These are phyloP conservation scores for Russula lepida DNA, from an alignment of 768 basidiomycete species.

Conservation along the genomic window DNA sequence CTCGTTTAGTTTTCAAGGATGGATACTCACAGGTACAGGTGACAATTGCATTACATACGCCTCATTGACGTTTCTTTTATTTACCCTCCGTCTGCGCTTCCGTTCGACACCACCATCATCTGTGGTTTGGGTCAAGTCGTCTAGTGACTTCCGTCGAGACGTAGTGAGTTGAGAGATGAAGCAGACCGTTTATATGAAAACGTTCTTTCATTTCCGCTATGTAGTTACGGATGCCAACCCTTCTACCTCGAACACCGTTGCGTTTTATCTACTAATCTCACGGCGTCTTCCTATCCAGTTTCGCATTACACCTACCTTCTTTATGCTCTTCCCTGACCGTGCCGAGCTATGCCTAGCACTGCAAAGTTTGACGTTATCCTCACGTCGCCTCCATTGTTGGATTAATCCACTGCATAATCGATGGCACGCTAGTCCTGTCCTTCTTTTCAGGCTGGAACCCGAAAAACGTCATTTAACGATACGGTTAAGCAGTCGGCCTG, in stretches of 20 bases:
- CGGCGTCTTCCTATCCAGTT: conserved; percentile 71
- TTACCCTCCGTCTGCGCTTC: conserved; percentile 56
- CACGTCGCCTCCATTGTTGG: conserved; percentile 44
- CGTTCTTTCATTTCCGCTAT: conserved; percentile 23
- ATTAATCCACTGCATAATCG: conserved; percentile 61
- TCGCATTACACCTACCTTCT: conserved; percentile 5
- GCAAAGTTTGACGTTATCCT: conserved; percentile 66
- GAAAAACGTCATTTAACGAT: conserved; percentile 56
- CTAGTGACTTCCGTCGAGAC: conserved; percentile 59
- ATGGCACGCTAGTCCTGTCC: conserved; percentile 71
- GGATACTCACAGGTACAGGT: conserved; percentile 63
- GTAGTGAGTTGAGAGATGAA: conserved; percentile 48
- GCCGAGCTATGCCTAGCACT: conserved; percentile 33
- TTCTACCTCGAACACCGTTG: conserved; percentile 70
- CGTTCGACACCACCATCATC: conserved; percentile 53
- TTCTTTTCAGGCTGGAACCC: conserved; percentile 52
- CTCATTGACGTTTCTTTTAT: conserved; percentile 21
- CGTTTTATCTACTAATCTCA: conserved; percentile 54
- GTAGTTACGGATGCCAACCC: conserved; percentile 61
- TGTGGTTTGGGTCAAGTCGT: conserved; percentile 72
- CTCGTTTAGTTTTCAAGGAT: conserved; percentile 69
- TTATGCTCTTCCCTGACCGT: neutral
- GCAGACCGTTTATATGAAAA: conserved; percentile 63
- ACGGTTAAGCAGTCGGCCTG: conserved; percentile 52
- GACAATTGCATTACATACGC: neutral